Base-by-base conservation (phyloP, 129 eudicot species). In the Chrysanthemum lavandulifolium region DNA sequence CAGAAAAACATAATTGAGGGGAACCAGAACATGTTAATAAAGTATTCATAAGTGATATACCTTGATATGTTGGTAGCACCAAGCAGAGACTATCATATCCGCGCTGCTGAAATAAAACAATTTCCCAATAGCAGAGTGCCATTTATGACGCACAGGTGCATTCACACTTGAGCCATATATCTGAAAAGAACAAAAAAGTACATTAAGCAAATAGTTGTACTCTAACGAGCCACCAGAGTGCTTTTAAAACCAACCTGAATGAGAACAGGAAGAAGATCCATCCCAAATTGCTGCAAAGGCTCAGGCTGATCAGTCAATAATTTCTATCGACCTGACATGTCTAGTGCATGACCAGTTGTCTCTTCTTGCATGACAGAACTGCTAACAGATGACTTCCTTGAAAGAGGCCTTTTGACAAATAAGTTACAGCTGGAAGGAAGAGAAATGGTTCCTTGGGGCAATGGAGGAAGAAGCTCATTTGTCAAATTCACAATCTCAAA, bases 401-500 rank as follows among this genome's bases (percentile, higher is more conserved):
- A 10, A 73, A 84, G 77, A 25, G 93, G 66, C 16, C 89, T 87
- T 83, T 78, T 84, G 21, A 84, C 77, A 81, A 83, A 82, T 71
- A 83, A 48, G 76, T 71, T 82, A 71, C 72, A 51, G 70, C 91
- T 76, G 57, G 80, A 65, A 54, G 96, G 97, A 65, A 91, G 93
- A 65, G 93, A 82, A 1, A 88, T 86, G 36, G 83, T 86, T 69
- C 97, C 97, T 81, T 88, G 84, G n/a, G 96, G 97, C 73, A 91
- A 79, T 8, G 92, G 87, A 3, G 97, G 96, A 68, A 91, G 96
- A 71, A 91, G 97, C 83, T 91, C 96, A 70, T 91, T 91, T 83
- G 96, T 86, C 49, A 88, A 82, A 84, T 91, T 91, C 84, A 91
- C 87, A 79, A 91, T 91, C 83, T 91, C 96, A 84, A 91, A 88